Conservation (phyloP, 2,329 filamentous ascomycete genomes). For the Zasmidium cellare region DNA sequence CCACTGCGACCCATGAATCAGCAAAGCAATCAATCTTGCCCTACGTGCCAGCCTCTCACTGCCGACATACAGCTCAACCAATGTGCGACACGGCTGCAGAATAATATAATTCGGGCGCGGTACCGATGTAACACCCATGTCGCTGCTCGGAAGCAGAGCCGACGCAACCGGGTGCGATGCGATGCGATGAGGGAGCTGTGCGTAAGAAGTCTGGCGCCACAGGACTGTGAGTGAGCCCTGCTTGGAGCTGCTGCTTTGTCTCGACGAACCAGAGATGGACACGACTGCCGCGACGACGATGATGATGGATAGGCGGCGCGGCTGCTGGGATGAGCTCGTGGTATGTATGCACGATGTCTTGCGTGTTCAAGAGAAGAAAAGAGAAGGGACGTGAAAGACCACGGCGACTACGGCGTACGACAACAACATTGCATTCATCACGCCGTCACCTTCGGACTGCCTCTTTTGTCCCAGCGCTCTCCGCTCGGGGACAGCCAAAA, state of each 20-base stretch:
- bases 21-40: not conserved
- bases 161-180: not conserved
- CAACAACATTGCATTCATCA: not conserved
- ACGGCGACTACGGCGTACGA: not conserved
- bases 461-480: too few relatives aligned
- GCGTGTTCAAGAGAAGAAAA: not conserved
- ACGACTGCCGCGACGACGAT: not conserved
- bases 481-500: constrained; percentile 2
- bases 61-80: not conserved
- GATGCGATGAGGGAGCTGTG: not conserved
- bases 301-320: not conserved
- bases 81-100: not conserved
- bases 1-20: not conserved
- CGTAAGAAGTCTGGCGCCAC: not conserved
- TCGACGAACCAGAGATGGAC: not conserved
- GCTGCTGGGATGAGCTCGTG: not conserved
- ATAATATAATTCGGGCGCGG: not conserved
- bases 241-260: not conserved
- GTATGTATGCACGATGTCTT: not conserved
- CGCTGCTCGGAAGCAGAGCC: not conserved
- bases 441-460: too few relatives aligned
- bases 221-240: not conserved
- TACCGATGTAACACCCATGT: not conserved
- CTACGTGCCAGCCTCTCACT: not conserved
- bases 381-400: constrained; percentile 6